phyloP scores from a whole-genome alignment of 2,329 filamentous ascomycete genomes.

The Beauveria scarabaeidicola region DNA sequence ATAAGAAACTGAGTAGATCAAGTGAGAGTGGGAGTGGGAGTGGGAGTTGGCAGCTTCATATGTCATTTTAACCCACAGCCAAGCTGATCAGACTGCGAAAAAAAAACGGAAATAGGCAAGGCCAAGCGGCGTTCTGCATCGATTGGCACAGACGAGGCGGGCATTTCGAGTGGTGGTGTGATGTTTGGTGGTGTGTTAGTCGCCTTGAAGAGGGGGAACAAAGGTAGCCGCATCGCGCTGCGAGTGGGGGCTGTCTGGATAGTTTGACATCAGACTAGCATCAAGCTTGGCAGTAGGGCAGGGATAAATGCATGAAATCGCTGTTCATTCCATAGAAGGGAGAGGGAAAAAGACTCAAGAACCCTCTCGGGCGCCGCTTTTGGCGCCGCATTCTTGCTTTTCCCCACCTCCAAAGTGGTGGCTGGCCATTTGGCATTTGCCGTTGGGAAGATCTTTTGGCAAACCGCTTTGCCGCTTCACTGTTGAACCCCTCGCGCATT shows the following conservation, averaged over 20 bases:
- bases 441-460: not conserved
- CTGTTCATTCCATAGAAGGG: too few species aligned
- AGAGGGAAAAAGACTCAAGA: too few species aligned
- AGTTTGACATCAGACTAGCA: not conserved
- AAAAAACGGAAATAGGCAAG: not conserved
- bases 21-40: not conserved
- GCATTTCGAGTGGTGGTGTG: not conserved
- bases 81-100: not conserved
- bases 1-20: not conserved
- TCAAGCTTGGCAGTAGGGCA: not conserved
- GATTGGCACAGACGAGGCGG: not conserved
- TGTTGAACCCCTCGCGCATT: not conserved
- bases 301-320: not conserved
- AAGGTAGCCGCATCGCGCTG: not conserved
- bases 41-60: constrained; percentile 2
- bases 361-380: not conserved
- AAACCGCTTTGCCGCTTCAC: not conserved
- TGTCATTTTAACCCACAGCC: not conserved
- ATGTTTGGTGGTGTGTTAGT: not conserved
- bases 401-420: not conserved
- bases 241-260: not conserved
- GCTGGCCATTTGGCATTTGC: not conserved
- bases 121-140: not conserved
- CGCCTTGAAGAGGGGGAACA: not conserved
- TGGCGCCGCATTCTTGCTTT: not conserved